Percentiles rank a stretch among this genome's conserved stretches.
Conservation (phyloP, 768 basidiomycete genomes). For the Mycena leptocephala region DNA sequence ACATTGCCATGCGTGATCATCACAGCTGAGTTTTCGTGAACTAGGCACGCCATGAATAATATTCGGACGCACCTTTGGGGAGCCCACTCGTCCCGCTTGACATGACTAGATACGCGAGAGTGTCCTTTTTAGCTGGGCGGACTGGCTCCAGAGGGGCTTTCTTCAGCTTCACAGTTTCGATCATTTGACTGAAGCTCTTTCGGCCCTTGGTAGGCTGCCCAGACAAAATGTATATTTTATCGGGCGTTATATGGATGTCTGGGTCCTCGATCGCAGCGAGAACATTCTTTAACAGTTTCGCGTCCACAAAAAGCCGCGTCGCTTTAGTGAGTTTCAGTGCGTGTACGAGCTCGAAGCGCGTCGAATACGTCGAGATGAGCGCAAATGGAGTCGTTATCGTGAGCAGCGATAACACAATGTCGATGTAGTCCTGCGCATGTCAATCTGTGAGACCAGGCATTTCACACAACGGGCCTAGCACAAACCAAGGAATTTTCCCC, state of each 20-base stretch:
- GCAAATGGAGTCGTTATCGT: constrained; percentile 67
- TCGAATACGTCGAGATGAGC: constrained; percentile 69
- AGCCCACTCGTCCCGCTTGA: constrained; percentile 87
- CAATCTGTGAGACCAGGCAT: neutral
- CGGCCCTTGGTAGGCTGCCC: constrained; percentile 57
- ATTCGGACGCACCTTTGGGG: constrained; percentile 71
- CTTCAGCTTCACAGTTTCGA: constrained; percentile 55
- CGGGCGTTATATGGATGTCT: constrained; percentile 53
- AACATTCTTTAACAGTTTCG: constrained; percentile 53
- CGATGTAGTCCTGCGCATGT: constrained; percentile 66
- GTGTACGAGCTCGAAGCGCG: constrained; percentile 70
- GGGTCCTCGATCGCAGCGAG: constrained; percentile 33
- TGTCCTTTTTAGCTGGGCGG: constrained; percentile 64
- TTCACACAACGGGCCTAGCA: constrained; percentile 9
- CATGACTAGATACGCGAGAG: constrained; percentile 80
- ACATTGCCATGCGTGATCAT: constrained; percentile 83
- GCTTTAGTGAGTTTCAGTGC: constrained; percentile 62
- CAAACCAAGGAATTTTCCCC: constrained; percentile 80
- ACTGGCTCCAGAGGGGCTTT: constrained; percentile 59
- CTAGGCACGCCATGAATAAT: neutral
- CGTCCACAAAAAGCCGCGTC: constrained; percentile 70
- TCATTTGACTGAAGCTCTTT: constrained; percentile 61
- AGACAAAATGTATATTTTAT: constrained; percentile 67
- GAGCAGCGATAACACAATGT: constrained; percentile 66
- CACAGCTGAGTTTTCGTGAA: constrained; percentile 61